Percentiles rank a stretch among this genome's conserved stretches.
Evolutionary conservation across 768 basidiomycete genomes (phyloP).

Genomic region (Mycena amicta): DNA sequence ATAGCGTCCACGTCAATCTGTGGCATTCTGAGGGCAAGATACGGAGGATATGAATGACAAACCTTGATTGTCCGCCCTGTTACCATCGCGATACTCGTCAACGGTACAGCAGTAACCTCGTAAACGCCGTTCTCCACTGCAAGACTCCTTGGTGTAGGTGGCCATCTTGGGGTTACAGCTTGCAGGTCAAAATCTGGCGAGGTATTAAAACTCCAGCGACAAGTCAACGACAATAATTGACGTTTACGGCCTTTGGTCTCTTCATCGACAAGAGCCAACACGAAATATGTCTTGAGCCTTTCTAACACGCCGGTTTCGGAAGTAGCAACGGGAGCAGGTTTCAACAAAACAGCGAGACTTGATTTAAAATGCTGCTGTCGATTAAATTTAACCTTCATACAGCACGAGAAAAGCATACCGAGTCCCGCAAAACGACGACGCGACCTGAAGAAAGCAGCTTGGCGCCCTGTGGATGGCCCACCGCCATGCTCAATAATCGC

Average conservation of each 20-base stretch:
- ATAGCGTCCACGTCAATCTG: slow-evolving; percentile 76
- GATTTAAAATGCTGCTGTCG: slow-evolving; percentile 70
- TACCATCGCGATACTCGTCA: slow-evolving; percentile 77
- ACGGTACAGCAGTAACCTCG: slow-evolving; percentile 63
- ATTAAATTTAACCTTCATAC: slow-evolving; percentile 1
- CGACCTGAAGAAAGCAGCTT: slow-evolving; percentile 75
- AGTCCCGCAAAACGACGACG: slow-evolving; percentile 81
- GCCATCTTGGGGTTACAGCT: slow-evolving; percentile 77
- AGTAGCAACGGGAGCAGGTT: slow-evolving; percentile 54
- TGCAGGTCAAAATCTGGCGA: slow-evolving; percentile 57
- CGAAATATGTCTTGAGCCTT: slow-evolving; percentile 60
- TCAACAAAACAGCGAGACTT: slow-evolving; percentile 72
- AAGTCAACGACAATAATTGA: neutral
- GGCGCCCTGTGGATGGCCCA: slow-evolving; percentile 59
- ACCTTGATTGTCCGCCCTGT: slow-evolving; percentile 77
- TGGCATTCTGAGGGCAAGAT: slow-evolving; percentile 3
- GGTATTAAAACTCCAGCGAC: neutral
- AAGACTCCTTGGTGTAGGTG: slow-evolving; percentile 53
- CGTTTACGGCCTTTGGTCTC: slow-evolving; percentile 56
- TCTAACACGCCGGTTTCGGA: slow-evolving; percentile 46
- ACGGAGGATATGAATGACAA: neutral
- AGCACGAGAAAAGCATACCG: slow-evolving; percentile 49
- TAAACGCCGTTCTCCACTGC: slow-evolving; percentile 59
- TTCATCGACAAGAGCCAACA: slow-evolving; percentile 71
- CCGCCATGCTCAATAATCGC: slow-evolving; percentile 60